Evolutionary conservation across 2,329 filamentous ascomycete species (phyloP).

Genomic region (Plenodomus lindquistii): DNA sequence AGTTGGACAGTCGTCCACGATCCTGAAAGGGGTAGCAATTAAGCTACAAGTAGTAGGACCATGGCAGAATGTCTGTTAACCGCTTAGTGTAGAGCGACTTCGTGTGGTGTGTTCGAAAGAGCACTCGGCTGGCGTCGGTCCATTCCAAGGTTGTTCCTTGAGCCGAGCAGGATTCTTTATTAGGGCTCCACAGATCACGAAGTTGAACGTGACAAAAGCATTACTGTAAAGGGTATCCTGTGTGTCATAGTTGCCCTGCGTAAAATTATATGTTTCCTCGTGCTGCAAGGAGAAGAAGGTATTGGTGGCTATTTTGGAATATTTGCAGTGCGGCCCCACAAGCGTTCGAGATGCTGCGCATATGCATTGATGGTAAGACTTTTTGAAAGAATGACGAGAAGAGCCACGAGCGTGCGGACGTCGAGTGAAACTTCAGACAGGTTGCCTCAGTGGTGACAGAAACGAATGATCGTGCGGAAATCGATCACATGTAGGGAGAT

Average conservation of each 20-base stretch:
- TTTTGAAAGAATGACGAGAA: not conserved
- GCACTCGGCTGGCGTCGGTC: slow-evolving; percentile 14
- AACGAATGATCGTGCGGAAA: too few relatives aligned
- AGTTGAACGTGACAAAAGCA: slow-evolving; percentile 22
- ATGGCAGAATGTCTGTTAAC: slow-evolving; percentile 15
- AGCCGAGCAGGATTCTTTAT: slow-evolving; percentile 5
- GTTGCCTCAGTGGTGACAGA: too few relatives aligned
- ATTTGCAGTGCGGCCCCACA: slow-evolving; percentile 15
- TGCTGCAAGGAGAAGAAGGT: slow-evolving; percentile 6
- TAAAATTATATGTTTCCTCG: slow-evolving; percentile 12
- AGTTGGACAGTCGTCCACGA: slow-evolving; percentile 5
- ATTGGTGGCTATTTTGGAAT: slow-evolving; percentile 19
- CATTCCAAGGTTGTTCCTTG: not conserved
- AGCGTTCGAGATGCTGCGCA: slow-evolving; percentile 8
- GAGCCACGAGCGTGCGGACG: too few relatives aligned
- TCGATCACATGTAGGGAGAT: not conserved
- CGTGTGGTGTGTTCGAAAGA: not conserved
- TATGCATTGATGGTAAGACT: slow-evolving; percentile 4
- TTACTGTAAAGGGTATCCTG: slow-evolving; percentile 24
- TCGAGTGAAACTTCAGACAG: too few relatives aligned
- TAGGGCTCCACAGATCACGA: slow-evolving; percentile 12
- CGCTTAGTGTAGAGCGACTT: slow-evolving; percentile 2
- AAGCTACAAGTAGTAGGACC: slow-evolving; percentile 1
- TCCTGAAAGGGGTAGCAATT: not conserved
- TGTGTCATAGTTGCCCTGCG: slow-evolving; percentile 26